Base-by-base conservation (phyloP, 352 stramenopile genomes). In the Pythium coloratum region DNA sequence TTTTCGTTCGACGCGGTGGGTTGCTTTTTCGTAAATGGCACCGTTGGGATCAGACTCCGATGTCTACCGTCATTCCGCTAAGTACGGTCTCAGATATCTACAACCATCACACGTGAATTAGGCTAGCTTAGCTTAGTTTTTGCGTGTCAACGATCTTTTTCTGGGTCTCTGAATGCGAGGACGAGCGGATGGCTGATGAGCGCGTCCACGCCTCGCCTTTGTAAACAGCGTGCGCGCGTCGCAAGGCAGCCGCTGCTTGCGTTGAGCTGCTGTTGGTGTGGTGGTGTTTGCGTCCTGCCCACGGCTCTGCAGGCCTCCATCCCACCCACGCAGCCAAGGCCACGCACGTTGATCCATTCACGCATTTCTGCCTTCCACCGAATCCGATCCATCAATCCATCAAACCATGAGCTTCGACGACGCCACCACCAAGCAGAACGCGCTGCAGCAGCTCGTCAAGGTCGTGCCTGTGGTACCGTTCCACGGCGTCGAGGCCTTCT, bases 401-500 rank as follows among this genome's bases (percentile, higher is more conserved):
- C 20, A 24, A 24, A 50, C 55, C 16, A 67, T 66, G 65, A 32
- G 86, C 72, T 72, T 89, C 49, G 72, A 73, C 62, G 75, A 87
- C 72, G 59, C 77, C 26, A 72, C 77, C 57, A 73, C 75, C 38
- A 84, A 81, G 66, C 75, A 79, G 63, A 69, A 81, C 69, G 83
- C 77, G 46, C 77, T 84, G 34, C 36, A 80, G 67, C 62, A 78
- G 30, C 86, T 99, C 61, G 92, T 92, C 32, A 76, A 82, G 46
- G 89, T 95, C 42, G 94, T 98, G 56, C 96, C 95, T n/a, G 96
- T 98, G 67, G 98, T 98, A 59, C 92, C 93, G 16, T 98, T 98
- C 85, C 98, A 98, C 76, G 95, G 93, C 53, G 96, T 98, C 54
- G 80, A 94, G 63, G 66, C 64, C 24, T 99, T 99, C 77, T 99